phyloP scores from a whole-genome alignment of 331 rosid genomes.

The Acacia concinna region DNA sequence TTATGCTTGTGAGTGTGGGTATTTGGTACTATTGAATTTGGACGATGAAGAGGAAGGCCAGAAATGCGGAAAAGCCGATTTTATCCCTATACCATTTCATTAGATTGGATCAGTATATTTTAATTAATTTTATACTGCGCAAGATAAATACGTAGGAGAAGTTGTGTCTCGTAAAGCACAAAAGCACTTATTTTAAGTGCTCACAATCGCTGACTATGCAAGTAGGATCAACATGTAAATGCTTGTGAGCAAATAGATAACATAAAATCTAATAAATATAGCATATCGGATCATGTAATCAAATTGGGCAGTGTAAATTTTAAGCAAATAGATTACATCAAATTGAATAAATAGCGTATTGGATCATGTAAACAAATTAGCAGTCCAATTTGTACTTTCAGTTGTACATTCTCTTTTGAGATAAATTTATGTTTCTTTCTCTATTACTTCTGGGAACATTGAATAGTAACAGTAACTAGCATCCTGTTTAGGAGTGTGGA shows the following conservation, averaged over 20 bases:
- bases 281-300: not conserved
- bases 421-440: not conserved
- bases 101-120: not conserved
- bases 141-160: too few relatives aligned
- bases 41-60: not conserved
- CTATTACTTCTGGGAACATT: not conserved
- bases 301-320: not conserved
- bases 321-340: not conserved
- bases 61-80: not conserved
- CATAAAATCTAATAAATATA: not conserved
- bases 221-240: not conserved
- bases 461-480: not conserved
- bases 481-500: constrained; percentile 29
- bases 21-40: not conserved
- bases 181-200: too few relatives aligned
- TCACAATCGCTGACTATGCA: not conserved
- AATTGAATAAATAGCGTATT: not conserved
- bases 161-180: too few relatives aligned
- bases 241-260: not conserved
- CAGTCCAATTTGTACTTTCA: not conserved
- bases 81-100: not conserved
- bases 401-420: not conserved
- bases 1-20: not conserved
- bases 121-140: too few relatives aligned
- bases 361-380: not conserved